These are phyloP conservation scores for Dalbergia cultrata DNA, from an alignment of 306 rosid species.

Conservation along the genomic window DNA sequence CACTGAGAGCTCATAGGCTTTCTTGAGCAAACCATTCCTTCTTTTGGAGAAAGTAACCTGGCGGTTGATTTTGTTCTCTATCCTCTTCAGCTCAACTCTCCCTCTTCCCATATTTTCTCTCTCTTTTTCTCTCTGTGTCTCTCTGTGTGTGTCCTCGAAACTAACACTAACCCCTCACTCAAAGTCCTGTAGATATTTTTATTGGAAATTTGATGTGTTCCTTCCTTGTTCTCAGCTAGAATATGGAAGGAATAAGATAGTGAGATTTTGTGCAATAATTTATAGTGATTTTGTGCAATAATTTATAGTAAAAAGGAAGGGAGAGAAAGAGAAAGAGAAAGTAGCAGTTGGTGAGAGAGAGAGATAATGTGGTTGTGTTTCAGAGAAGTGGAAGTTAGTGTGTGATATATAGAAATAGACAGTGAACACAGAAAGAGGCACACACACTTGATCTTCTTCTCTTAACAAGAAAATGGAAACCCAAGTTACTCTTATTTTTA, in stretches of 20 bases:
- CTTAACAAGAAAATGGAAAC: constrained; percentile 63
- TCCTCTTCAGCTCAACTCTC: constrained; percentile 86
- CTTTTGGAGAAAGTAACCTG: constrained; percentile 68
- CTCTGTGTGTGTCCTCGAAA: constrained; percentile 44
- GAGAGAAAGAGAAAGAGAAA: constrained; percentile 11
- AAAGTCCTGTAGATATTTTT: constrained; percentile 24
- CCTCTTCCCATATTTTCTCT: constrained; percentile 75
- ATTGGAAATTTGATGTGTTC: constrained; percentile 12
- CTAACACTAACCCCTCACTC: constrained; percentile 25
- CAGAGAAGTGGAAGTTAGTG: constrained; percentile 51
- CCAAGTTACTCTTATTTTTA: constrained; percentile 46
- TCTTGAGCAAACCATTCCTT: constrained; percentile 67
- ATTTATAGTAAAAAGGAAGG: background rate
- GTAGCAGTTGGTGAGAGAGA: constrained; percentile 26
- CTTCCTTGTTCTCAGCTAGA: background rate
- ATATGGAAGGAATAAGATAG: constrained; percentile 23
- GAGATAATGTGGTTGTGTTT: constrained; percentile 2
- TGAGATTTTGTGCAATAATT: constrained; percentile 39
- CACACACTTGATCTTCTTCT: constrained; percentile 53
- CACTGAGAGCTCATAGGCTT: constrained; percentile 62
- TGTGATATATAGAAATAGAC: constrained; percentile 57
- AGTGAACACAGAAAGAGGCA: constrained; percentile 46
- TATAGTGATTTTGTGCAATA: constrained; percentile 36
- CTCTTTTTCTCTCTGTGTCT: constrained; percentile 32
- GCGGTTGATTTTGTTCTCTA: constrained; percentile 73